Conservation (phyloP, 2,329 filamentous ascomycete genomes). For the Penicillium corylophilum region DNA sequence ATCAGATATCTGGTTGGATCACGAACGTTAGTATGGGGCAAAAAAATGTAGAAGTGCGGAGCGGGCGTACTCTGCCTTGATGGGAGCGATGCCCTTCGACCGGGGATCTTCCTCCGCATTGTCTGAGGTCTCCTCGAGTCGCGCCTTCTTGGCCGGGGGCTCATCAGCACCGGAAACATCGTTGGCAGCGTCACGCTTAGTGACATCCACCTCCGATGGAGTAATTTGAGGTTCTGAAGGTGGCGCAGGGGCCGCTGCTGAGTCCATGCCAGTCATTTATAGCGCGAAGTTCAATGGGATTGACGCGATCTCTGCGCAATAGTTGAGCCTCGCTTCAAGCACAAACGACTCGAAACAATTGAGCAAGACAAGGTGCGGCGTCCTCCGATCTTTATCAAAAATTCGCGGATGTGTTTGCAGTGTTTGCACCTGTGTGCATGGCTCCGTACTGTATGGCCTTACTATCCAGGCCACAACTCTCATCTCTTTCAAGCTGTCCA, state of each 20-base stretch:
- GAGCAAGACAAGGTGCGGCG: not conserved
- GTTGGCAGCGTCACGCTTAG: conserved; percentile 23
- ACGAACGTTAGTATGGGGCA: not conserved
- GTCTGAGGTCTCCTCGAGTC: conserved; percentile 45
- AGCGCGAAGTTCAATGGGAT: not conserved
- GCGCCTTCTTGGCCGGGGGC: conserved; percentile 61
- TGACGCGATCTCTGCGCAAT: not conserved
- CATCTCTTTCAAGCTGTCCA: too few species aligned
- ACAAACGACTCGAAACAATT: not conserved
- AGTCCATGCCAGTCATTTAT: conserved; percentile 9
- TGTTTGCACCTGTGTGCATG: conserved; percentile 9
- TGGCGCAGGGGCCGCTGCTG: not conserved
- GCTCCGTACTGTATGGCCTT: not conserved
- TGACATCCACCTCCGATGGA: conserved; percentile 12
- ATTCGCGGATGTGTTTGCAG: conserved; percentile 25
- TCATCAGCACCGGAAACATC: conserved; percentile 32
- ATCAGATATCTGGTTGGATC: conserved; percentile 33
- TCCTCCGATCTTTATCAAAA: conserved; percentile 16
- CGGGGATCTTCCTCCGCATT: conserved; percentile 31
- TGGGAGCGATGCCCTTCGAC: conserved; percentile 62
- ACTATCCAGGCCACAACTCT: too few species aligned
- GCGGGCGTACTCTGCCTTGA: conserved; percentile 64
- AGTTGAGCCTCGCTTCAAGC: not conserved
- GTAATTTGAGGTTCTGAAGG: conserved; percentile 6
- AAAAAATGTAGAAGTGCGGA: not conserved